Percentiles rank a stretch among this genome's conserved stretches.
Evolutionary conservation across 805 yeast genomes (phyloP).

Genomic region (Debaryomyces castellii): DNA sequence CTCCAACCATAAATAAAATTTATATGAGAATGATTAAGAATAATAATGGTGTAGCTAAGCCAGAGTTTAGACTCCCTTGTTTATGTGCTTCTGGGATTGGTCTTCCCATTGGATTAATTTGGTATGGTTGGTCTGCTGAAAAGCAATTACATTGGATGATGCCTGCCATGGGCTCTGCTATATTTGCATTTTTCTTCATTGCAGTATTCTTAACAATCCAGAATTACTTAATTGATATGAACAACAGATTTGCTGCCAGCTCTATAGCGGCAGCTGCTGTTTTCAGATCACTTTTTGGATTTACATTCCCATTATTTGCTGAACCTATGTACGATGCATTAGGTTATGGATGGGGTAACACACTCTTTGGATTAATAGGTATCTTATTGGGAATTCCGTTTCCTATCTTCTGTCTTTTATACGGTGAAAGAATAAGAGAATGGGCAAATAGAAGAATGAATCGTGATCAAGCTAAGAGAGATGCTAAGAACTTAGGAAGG

Average conservation of each 20-base stretch:
- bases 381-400: constrained; percentile 63
- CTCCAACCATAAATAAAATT: constrained; percentile 40
- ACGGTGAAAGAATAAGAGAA: constrained; percentile 57
- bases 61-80: constrained; percentile 59
- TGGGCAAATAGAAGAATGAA: constrained; percentile 58
- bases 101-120: constrained; percentile 59
- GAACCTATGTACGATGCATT: constrained; percentile 52
- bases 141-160: constrained; percentile 58
- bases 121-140: constrained; percentile 75
- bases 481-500: constrained; percentile 39
- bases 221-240: constrained; percentile 69
- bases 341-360: constrained; percentile 73
- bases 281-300: constrained; percentile 66
- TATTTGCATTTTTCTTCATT: constrained; percentile 59
- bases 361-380: constrained; percentile 59
- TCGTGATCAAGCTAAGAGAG: constrained; percentile 44
- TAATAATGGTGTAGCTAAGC: constrained; percentile 56
- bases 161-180: constrained; percentile 59
- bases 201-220: constrained; percentile 69
- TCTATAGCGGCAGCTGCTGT: constrained; percentile 68
- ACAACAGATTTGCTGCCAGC: constrained; percentile 67
- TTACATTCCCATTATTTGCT: constrained; percentile 67
- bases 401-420: constrained; percentile 55
- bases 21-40: constrained; percentile 35
- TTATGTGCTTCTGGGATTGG: constrained; percentile 49